Base-by-base conservation (phyloP, 2,329 filamentous ascomycete genomes). In the Sporothrix brasiliensis region DNA sequence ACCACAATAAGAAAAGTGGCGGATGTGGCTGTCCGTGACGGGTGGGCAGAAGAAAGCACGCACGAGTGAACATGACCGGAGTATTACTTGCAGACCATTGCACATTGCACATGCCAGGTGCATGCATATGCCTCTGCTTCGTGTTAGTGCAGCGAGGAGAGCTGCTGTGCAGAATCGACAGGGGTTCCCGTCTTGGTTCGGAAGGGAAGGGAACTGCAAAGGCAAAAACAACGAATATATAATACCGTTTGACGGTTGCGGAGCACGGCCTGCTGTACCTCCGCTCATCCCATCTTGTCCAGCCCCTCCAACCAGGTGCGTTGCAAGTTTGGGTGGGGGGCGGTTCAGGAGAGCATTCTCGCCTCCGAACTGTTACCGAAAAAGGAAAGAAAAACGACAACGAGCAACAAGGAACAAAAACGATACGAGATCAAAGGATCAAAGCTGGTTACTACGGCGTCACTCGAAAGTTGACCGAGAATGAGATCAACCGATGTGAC, bases 231-330 rank as follows among this genome's bases (percentile, higher is more conserved):
- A 21, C n/a, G 13, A 61, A 34, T 44, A 10, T 39, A n/a, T 27
- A 44, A 61, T 61, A 44, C n/a, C 34, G 44, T 50, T 65, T 9
- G 44, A 65, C 47, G 44, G 47, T 41, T 41, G 24, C 60, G 44
- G 60, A 65, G 41, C 41, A 50, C 60, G 27, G 44, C 21, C 58
- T 61, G 39, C 58, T 47, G 58, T 27, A 10, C 60, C 60, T 34
- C 44, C 44, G 47, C 63, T 53, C 63, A 34, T 67, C 63, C 63
- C 63, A 67, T 67, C 27, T 53, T 34, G 14, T 47, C 58, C 58
- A 47, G 58, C 58, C 56, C 56, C 63, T 53, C 49, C 19, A 67
- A 53, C 63, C 49, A 39, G 63, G 49, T 67, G 49, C 30, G 24
- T 13, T 34, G 30, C 21, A 30, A 11, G 11, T 24, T n/a, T 52